Base-by-base conservation (phyloP, 306 rosid species). In the Rosa persica region DNA sequence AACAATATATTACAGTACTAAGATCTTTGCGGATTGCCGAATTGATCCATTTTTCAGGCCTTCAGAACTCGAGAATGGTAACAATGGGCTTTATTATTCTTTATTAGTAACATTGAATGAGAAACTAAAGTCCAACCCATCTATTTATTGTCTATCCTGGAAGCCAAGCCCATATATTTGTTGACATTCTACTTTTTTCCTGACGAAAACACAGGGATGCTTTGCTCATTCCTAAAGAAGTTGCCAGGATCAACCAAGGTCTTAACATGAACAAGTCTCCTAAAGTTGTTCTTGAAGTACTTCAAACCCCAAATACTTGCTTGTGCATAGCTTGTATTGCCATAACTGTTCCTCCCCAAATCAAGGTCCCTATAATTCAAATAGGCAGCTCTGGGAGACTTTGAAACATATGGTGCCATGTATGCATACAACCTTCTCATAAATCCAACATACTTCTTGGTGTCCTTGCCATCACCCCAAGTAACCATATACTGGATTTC, bases 281-380 rank as follows among this genome's bases (percentile, higher is more conserved):
- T 79, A 70, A 91, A 91, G 58, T 91, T 91, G 38, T 88, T 89
- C 76, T 88, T 91, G 78, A 85, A 92, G 78, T 92, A 92, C 91
- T 85, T 89, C 40, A 68, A 75, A 5, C 94, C 94, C 93, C 97
- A 92, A 65, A 72, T 16, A 52, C 82, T 82, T 54, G 85, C 81
- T 43, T 66, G 39, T 65, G 71, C 70, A 58, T 66, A 82, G n/a
- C 72, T 57, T 57, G 69, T 67, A 12, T 48, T 36, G 0, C 70
- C 73, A 23, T 36, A 7, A 19, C 20, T 16, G 46, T 77, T 72
- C 12, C 20, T 55, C 9, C 85, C 82, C 78, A 74, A 58, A 78
- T 92, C 97, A 10, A 92, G 89, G 65, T 89, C 97, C 62, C 93
- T 89, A 16, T 92, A 89, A 60, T 92, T 92, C 79, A 90, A 81